phyloP scores from a whole-genome alignment of 1,139 yeast genomes.

The Suhomyces yuchorum region DNA sequence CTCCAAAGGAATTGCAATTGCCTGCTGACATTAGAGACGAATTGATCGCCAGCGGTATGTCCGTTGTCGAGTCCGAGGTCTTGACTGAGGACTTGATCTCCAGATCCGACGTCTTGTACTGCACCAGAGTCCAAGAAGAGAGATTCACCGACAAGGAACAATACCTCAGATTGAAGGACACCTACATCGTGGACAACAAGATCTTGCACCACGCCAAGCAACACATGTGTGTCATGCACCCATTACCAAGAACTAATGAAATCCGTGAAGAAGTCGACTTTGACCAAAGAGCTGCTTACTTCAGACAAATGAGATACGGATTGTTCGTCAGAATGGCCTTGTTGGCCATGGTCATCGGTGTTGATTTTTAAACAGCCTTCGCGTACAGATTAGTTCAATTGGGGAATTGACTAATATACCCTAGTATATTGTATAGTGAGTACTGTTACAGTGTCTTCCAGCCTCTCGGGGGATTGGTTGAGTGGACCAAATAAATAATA shows the following conservation, averaged over 20 bases:
- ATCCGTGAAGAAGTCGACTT: slow-evolving; percentile 98
- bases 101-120: slow-evolving; percentile 90
- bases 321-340: slow-evolving; percentile 98
- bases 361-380: slow-evolving; percentile 45
- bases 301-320: slow-evolving; percentile 99
- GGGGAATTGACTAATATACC: slow-evolving; percentile 16
- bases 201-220: slow-evolving; percentile 90
- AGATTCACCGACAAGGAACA: slow-evolving; percentile 77
- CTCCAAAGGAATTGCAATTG: slow-evolving; percentile 84
- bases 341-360: slow-evolving; percentile 96
- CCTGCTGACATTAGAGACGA: slow-evolving; percentile 73
- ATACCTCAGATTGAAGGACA: slow-evolving; percentile 87
- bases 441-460: slow-evolving; percentile 6
- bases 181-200: slow-evolving; percentile 89
- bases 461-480: slow-evolving; percentile 18
- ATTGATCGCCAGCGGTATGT: slow-evolving; percentile 66
- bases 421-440: slow-evolving; percentile 1
- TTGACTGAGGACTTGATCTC: slow-evolving; percentile 84
- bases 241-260: slow-evolving; percentile 96
- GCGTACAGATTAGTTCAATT: slow-evolving; percentile 11
- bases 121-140: slow-evolving; percentile 98
- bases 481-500: slow-evolving; percentile 4
- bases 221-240: slow-evolving; percentile 99
- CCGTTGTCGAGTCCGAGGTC: slow-evolving; percentile 69
- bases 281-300: slow-evolving; percentile 98